phyloP scores from a whole-genome alignment of 805 yeast genomes.

The Sugiyamaella qingdaonensis region DNA sequence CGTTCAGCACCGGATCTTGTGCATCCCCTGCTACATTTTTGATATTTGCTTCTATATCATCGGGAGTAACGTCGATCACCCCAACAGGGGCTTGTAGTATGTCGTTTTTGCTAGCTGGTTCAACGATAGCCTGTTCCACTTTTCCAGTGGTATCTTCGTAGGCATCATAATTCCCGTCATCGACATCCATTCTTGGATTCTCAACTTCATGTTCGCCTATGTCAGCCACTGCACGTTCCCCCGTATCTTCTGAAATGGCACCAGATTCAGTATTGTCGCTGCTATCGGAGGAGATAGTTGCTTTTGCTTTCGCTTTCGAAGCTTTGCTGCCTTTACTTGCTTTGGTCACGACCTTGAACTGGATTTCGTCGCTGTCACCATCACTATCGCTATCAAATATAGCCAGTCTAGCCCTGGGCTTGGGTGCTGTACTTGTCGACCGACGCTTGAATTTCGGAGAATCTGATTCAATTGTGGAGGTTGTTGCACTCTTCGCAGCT shows the following conservation, averaged over 20 bases:
- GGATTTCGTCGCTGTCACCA: neutral
- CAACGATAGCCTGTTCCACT: constrained; percentile 5
- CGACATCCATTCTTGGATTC: no score
- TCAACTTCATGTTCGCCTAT: no score
- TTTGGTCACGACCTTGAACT: no score
- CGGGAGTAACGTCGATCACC: neutral
- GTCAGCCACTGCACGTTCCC: no score
- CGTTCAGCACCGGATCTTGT: neutral
- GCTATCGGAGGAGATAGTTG: no score
- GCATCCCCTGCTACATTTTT: neutral
- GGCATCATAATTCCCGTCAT: no score
- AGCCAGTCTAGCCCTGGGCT: neutral
- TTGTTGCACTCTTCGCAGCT: neutral
- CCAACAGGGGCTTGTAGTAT: no score
- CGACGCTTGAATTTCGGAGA: neutral
- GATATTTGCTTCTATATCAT: neutral
- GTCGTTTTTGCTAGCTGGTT: neutral
- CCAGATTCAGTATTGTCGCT: no score
- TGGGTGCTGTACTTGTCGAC: neutral
- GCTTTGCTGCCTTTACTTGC: no score
- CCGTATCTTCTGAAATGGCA: no score
- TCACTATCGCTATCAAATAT: constrained; percentile 5
- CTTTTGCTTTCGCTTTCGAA: no score
- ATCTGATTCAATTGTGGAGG: neutral
- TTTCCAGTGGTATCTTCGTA: neutral